Evolutionary conservation across 2,329 filamentous ascomycete species (phyloP).

Genomic region (Colletotrichum karsti): DNA sequence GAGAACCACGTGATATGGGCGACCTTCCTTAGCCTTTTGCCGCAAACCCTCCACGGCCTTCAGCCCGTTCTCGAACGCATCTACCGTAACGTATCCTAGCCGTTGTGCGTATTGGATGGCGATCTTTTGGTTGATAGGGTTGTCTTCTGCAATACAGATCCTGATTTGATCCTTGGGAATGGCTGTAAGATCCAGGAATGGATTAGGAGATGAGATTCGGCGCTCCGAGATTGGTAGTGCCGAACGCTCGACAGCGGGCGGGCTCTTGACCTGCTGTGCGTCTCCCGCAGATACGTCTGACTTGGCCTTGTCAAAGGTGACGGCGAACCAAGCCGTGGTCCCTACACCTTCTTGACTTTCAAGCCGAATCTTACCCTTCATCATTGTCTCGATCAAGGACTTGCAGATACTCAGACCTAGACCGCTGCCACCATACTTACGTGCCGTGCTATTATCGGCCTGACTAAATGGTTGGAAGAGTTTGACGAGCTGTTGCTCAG

Average conservation of each 20-base stretch:
- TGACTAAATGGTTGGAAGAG: conserved; percentile 94
- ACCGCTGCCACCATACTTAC: conserved; percentile 91
- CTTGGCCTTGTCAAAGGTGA: conserved; percentile 86
- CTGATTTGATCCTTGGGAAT: conserved; percentile 82
- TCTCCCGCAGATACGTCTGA: conserved; percentile 67
- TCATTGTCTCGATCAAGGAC: conserved; percentile 90
- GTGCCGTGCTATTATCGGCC: conserved; percentile 87
- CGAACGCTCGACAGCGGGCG: conserved; percentile 45
- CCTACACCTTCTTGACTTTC: conserved; percentile 79
- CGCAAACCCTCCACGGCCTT: conserved; percentile 90
- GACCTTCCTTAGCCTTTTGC: conserved; percentile 72
- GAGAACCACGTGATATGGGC: conserved; percentile 87
- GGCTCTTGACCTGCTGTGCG: conserved; percentile 48
- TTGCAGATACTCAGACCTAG: conserved; percentile 95
- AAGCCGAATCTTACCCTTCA: conserved; percentile 85
- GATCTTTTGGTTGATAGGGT: conserved; percentile 93
- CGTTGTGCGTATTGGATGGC: conserved; percentile 90
- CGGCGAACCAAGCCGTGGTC: conserved; percentile 79
- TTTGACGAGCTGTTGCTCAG: conserved; percentile 81
- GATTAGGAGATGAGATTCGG: conserved; percentile 45
- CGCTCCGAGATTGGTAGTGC: conserved; percentile 44
- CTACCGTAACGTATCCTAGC: conserved; percentile 81
- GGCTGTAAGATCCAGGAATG: conserved; percentile 72
- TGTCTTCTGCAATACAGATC: conserved; percentile 95
- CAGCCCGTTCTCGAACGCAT: conserved; percentile 89